Base-by-base conservation (phyloP, 2,329 filamentous ascomycete species). In the Colletotrichum sp. region DNA sequence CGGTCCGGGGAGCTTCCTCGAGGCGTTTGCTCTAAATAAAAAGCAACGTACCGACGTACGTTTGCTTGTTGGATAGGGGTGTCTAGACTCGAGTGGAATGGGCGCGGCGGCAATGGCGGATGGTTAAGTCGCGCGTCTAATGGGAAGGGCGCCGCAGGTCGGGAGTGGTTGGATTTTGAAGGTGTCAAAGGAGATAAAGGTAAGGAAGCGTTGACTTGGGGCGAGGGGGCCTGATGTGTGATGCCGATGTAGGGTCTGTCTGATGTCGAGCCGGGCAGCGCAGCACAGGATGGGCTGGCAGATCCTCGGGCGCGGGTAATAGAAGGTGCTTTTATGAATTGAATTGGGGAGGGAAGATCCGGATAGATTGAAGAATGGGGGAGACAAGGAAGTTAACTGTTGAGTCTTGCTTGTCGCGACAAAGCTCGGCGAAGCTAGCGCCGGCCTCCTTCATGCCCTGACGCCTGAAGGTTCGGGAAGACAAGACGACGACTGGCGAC, bases 391-490 rank as follows among this genome's bases (percentile, higher is more conserved):
- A 76, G 71, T 76, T 74, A 74, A 73, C 74, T 74, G 71, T 76
- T 61, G 58, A 76, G 59, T 64, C 64, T 76, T 75, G 73, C 63
- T 75, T 75, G 73, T 76, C 74, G 71, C 74, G 71, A 76, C 74
- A 74, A 69, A 76, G 74, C 74, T 76, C 74, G 71, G 74, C 74
- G 74, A 70, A 76, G 74, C 74, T 76, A 76, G 74, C 71, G 74
- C 74, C 61, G 65, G 70, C 52, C 64, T 74, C 48, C 65, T 74
- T 76, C 74, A 76, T 76, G 74, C 74, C 74, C 74, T 73, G 70
- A 75, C 73, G 58, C 70, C 73, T 76, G 74, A 76, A 76, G 65
- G 69, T 71, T 72, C 75, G 68, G 68, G 68, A 68, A 76, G 73
- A 73, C 75, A 73, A 73, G 71, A 75, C 43, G 71, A 74, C 48